phyloP scores from a whole-genome alignment of 2,329 filamentous ascomycete species.

The Botrytis medusae region DNA sequence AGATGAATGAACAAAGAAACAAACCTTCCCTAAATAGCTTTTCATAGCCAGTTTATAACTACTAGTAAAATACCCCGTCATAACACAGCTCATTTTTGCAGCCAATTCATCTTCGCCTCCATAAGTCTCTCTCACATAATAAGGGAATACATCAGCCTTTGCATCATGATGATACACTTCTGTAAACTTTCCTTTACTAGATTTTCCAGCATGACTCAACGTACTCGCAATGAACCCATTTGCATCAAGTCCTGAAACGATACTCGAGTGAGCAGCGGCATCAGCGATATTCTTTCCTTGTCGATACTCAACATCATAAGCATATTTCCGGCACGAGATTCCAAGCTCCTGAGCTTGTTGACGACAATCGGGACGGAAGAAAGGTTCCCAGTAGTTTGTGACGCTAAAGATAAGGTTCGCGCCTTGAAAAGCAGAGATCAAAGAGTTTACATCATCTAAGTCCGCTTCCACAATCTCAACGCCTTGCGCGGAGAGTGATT shows the following conservation, averaged over 20 bases:
- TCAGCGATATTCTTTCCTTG: slow-evolving; percentile 57
- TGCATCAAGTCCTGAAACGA: slow-evolving; percentile 42
- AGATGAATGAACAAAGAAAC: slow-evolving; percentile 22
- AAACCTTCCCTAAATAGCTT: slow-evolving; percentile 49
- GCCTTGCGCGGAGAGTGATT: slow-evolving; percentile 44
- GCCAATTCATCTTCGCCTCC: slow-evolving; percentile 42
- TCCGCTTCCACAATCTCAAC: slow-evolving; percentile 45
- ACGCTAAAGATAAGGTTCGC: slow-evolving; percentile 44
- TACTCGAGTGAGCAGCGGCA: slow-evolving; percentile 46
- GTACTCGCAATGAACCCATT: slow-evolving; percentile 30
- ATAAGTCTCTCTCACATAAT: slow-evolving; percentile 43
- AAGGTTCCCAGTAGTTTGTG: slow-evolving; percentile 39
- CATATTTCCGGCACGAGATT: slow-evolving; percentile 35
- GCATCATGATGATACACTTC: slow-evolving; percentile 54
- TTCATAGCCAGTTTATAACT: slow-evolving; percentile 49
- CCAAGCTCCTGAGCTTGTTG: slow-evolving; percentile 37
- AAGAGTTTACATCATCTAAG: slow-evolving; percentile 29
- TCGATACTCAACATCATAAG: slow-evolving; percentile 49
- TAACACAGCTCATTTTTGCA: slow-evolving; percentile 48
- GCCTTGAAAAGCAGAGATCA: slow-evolving; percentile 40
- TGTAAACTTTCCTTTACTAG: slow-evolving; percentile 46
- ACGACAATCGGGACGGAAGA: slow-evolving; percentile 17
- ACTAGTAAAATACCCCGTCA: slow-evolving; percentile 41
- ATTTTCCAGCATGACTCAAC: slow-evolving; percentile 49
- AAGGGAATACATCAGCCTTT: slow-evolving; percentile 47